Percentiles rank a stretch among this genome's conserved stretches.
These are phyloP conservation scores for Graphilbum fragrans DNA, from an alignment of 2,329 filamentous ascomycete species.

Conservation along the genomic window DNA sequence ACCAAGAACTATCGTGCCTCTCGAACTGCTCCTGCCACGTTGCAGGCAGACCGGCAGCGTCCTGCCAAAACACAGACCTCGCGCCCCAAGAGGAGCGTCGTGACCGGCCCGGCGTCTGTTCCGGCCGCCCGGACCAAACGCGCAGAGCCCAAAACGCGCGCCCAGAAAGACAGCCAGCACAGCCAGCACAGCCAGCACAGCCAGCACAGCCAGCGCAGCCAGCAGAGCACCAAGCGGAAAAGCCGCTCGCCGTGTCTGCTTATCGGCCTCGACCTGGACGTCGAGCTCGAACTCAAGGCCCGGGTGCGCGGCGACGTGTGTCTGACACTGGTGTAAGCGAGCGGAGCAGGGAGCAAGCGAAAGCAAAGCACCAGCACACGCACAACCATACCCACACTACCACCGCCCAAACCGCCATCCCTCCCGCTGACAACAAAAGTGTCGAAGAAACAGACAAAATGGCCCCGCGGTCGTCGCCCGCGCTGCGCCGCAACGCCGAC, in stretches of 20 bases:
- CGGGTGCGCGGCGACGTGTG: conserved; percentile 67
- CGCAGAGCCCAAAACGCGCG: not conserved
- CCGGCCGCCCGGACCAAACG: not conserved
- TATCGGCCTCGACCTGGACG: conserved; percentile 48
- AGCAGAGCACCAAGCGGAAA: not conserved
- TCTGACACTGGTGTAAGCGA: conserved; percentile 53
- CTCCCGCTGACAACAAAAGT: conserved; percentile 4
- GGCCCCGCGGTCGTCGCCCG: conserved; percentile 5
- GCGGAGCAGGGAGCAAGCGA: too few relatives aligned
- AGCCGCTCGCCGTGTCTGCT: conserved; percentile 12
- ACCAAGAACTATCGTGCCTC: too few relatives aligned
- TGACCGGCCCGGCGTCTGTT: not conserved
- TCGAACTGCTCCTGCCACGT: too few relatives aligned
- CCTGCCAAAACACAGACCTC: not conserved
- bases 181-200: not conserved
- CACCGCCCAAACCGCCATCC: not conserved
- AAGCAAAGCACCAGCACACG: too few relatives aligned
- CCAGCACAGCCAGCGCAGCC: not conserved
- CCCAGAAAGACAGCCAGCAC: not conserved
- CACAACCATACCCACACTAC: not conserved
- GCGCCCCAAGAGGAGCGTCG: not conserved
- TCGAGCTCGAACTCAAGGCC: conserved; percentile 71
- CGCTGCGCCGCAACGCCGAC: conserved; percentile 4
- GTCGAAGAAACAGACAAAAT: conserved; percentile 9
- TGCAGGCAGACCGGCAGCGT: too few relatives aligned